These are phyloP conservation scores for Arabis hirsuta DNA, from an alignment of 345 rosid species.

Conservation along the genomic window DNA sequence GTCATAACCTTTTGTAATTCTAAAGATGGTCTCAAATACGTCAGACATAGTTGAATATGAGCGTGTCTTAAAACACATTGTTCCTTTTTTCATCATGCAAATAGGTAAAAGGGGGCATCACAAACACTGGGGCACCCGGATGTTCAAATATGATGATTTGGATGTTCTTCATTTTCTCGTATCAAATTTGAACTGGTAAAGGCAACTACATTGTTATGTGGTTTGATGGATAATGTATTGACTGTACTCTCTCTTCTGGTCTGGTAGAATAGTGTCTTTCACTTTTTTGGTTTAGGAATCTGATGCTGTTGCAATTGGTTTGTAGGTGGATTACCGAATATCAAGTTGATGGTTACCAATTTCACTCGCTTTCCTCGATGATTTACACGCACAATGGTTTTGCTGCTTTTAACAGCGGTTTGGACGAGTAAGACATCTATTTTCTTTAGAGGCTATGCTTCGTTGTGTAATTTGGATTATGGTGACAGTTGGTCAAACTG, in stretches of 20 bases:
- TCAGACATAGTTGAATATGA: slow-evolving; percentile 17
- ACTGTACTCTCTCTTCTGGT: slow-evolving; percentile 24
- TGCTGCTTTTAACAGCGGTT: slow-evolving; percentile 75
- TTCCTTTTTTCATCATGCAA: slow-evolving; percentile 30
- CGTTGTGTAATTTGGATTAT: slow-evolving; percentile 25
- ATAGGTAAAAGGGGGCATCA: slow-evolving; percentile 95
- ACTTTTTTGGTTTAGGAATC: slow-evolving; percentile 20
- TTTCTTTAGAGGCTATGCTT: slow-evolving; percentile 16
- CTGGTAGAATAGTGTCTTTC: slow-evolving; percentile 15
- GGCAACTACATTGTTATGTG: slow-evolving; percentile 19
- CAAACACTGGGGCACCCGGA: slow-evolving; percentile 97
- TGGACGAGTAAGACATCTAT: slow-evolving; percentile 82
- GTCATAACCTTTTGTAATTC: slow-evolving; percentile 11
- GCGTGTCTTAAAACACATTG: slow-evolving; percentile 10
- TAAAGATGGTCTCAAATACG: slow-evolving; percentile 18
- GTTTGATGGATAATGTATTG: slow-evolving; percentile 6
- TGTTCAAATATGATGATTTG: slow-evolving; percentile 91
- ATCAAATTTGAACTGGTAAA: slow-evolving; percentile 94
- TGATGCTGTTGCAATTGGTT: slow-evolving; percentile 34
- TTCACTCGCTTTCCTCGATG: slow-evolving; percentile 96
- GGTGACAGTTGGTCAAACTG: slow-evolving; percentile 27
- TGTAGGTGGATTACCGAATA: slow-evolving; percentile 94
- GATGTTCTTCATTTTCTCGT: slow-evolving; percentile 91
- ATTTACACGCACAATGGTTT: slow-evolving; percentile 94
- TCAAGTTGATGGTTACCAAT: slow-evolving; percentile 91